Conservation (phyloP, 2,329 filamentous ascomycete species). For the Penicillium brasilianum region DNA sequence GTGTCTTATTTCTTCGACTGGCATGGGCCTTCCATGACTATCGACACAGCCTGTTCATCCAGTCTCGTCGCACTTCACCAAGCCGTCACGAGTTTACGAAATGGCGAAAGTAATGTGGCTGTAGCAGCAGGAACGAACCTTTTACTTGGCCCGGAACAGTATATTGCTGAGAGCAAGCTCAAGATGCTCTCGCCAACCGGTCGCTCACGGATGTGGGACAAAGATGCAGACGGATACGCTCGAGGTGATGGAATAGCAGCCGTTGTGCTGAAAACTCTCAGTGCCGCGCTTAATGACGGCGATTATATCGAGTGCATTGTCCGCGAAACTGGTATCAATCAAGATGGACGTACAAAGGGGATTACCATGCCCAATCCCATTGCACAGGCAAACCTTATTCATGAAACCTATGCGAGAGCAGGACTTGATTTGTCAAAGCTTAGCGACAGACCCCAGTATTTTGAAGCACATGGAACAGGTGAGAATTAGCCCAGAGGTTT, state of each 20-base stretch:
- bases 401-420: constrained; percentile 44
- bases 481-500: not conserved
- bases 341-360: constrained; percentile 43
- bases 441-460: constrained; percentile 46
- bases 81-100: constrained; percentile 38
- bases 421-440: constrained; percentile 41
- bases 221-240: constrained; percentile 55
- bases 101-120: constrained; percentile 34
- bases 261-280: constrained; percentile 58
- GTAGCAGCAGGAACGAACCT: constrained; percentile 35
- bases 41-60: constrained; percentile 56
- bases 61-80: constrained; percentile 46
- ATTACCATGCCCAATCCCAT: constrained; percentile 42
- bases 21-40: constrained; percentile 48
- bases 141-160: constrained; percentile 38
- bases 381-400: constrained; percentile 50
- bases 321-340: constrained; percentile 42
- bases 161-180: constrained; percentile 39
- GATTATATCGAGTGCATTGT: constrained; percentile 52
- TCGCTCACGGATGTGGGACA: constrained; percentile 56
- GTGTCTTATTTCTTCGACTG: constrained; percentile 46
- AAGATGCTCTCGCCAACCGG: constrained; percentile 59
- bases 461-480: constrained; percentile 56
- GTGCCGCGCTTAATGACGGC: constrained; percentile 53
- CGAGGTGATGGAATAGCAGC: constrained; percentile 59